Evolutionary conservation across 208 protist genomes (phyloP), one percentile per base, ranked within the genome.

Genomic region (Leishmania turanica): DNA sequence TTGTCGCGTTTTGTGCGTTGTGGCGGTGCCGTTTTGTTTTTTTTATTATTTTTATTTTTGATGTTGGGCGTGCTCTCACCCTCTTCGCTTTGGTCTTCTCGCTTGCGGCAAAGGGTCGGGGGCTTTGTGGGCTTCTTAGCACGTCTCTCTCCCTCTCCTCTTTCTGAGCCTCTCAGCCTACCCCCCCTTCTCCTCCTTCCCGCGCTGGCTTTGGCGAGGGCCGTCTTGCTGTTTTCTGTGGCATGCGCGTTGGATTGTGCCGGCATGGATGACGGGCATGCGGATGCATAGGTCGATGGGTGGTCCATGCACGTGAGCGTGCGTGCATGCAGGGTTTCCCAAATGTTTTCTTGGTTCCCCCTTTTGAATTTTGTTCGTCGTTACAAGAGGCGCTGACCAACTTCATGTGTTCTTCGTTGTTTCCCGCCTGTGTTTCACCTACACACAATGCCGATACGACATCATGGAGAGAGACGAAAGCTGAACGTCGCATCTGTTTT

Each of bases 391-490:
- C 21, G 40, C 66, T 68, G 62, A n/a, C 62, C 31, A 31, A 42
- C 31, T 40, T 68, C 31, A 37, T 62, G 58, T 69, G 56, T 77
- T 53, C 19, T 31, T 40, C 51, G 78, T 53, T 82, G 5, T 72
- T 45, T 45, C 53, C 34, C 47, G 15, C 27, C 40, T 53, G 31
- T 78, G 51, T 68, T 78, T 68, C 47, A 11, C 60, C 47, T 68
- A 19, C 11, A 21, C 40, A 21, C 8, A 68, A 68, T 19, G 31
- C 62, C 8, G 27, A 1, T 4, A 5, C 13, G 11, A 15, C 62
- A 68, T 8, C 62, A 37, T 62, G 24, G 56, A 62, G 8, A 11
- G 56, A 34, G 62, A 42, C 31, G 31, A 21, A 5, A 4, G 6
- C 0, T 6, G 31, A 24, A 6, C 17, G 62, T 68, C 31, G 62